Evolutionary conservation across 2,329 filamentous ascomycete genomes (phyloP).

Genomic region (Furcasterigmium furcatum): DNA sequence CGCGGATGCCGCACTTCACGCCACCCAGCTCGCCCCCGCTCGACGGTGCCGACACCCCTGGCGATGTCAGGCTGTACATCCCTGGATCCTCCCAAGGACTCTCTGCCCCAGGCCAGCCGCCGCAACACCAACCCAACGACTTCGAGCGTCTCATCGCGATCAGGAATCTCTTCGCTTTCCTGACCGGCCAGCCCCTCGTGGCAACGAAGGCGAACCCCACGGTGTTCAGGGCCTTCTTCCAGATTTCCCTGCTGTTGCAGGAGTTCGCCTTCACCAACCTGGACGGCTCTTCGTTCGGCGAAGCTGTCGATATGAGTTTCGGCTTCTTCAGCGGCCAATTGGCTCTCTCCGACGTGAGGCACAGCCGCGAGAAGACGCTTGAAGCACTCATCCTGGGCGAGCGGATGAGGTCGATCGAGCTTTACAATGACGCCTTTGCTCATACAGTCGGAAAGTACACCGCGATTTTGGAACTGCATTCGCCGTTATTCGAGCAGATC

Average conservation of each 20-base stretch:
- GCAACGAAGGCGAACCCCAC: constrained; percentile 50
- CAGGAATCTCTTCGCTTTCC: constrained; percentile 64
- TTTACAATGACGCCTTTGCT: constrained; percentile 90
- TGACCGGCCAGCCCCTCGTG: constrained; percentile 61
- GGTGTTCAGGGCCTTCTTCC: constrained; percentile 51
- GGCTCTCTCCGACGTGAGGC: constrained; percentile 72
- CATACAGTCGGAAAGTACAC: constrained; percentile 88
- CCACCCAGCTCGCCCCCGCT: constrained; percentile 33
- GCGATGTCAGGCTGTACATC: constrained; percentile 51
- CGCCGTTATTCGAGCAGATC: constrained; percentile 67
- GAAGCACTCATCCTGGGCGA: constrained; percentile 89
- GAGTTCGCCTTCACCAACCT: constrained; percentile 54
- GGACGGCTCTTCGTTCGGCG: constrained; percentile 58
- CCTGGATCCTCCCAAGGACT: constrained; percentile 25
- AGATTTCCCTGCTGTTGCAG: constrained; percentile 49
- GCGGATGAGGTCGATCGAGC: constrained; percentile 72
- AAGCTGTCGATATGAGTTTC: constrained; percentile 62
- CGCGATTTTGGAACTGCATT: constrained; percentile 63
- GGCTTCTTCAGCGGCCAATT: constrained; percentile 75
- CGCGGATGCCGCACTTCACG: constrained; percentile 28
- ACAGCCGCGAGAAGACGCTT: constrained; percentile 82
- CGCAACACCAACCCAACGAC: constrained; percentile 27
- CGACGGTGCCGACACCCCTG: constrained; percentile 24
- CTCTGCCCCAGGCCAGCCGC: constrained; percentile 23
- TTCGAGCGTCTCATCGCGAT: constrained; percentile 55